Evolutionary conservation across 2,329 filamentous ascomycete species (phyloP).

Genomic region (Colletotrichum liaoningense): DNA sequence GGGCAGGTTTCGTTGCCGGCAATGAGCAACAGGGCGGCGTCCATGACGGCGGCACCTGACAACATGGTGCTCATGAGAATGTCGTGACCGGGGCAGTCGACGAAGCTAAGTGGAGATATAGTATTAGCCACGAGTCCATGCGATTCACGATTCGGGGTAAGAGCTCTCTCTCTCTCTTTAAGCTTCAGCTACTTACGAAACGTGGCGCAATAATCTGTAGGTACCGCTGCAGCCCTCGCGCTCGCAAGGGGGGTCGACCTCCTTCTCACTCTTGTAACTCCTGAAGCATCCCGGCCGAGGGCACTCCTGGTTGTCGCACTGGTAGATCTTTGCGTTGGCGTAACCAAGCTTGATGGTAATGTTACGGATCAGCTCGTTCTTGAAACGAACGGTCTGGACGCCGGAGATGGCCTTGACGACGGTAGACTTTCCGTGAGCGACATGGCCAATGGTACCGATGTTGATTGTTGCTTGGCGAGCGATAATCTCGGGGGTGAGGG

Average conservation of each 20-base stretch:
- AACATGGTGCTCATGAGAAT: slow-evolving; percentile 99
- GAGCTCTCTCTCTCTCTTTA: slow-evolving; percentile 1
- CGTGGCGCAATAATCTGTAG: slow-evolving; percentile 90
- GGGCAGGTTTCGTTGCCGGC: slow-evolving; percentile 99
- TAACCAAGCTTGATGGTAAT: slow-evolving; percentile 99
- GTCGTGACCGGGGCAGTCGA: slow-evolving; percentile 99
- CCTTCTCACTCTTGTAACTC: slow-evolving; percentile 99
- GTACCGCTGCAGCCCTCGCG: slow-evolving; percentile 89
- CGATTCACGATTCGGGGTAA: slow-evolving; percentile 14
- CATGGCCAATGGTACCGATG: slow-evolving; percentile 97
- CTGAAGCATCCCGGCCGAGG: slow-evolving; percentile 95
- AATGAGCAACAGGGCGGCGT: slow-evolving; percentile 94
- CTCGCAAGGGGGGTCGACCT: slow-evolving; percentile 96
- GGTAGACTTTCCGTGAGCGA: slow-evolving; percentile 98
- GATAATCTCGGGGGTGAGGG: slow-evolving; percentile 96
- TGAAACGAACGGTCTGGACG: slow-evolving; percentile 98
- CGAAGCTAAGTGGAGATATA: slow-evolving; percentile 72
- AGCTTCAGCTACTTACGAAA: slow-evolving; percentile 75
- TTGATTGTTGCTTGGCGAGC: slow-evolving; percentile 98
- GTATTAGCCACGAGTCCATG: slow-evolving; percentile 35
- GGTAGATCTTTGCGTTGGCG: slow-evolving; percentile 99
- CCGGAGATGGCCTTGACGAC: slow-evolving; percentile 99
- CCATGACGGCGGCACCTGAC: slow-evolving; percentile 99
- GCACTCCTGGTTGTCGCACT: slow-evolving; percentile 93
- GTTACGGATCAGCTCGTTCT: slow-evolving; percentile 99